Conservation (phyloP, 352 stramenopile species). For the Globisporangium iwayamae region DNA sequence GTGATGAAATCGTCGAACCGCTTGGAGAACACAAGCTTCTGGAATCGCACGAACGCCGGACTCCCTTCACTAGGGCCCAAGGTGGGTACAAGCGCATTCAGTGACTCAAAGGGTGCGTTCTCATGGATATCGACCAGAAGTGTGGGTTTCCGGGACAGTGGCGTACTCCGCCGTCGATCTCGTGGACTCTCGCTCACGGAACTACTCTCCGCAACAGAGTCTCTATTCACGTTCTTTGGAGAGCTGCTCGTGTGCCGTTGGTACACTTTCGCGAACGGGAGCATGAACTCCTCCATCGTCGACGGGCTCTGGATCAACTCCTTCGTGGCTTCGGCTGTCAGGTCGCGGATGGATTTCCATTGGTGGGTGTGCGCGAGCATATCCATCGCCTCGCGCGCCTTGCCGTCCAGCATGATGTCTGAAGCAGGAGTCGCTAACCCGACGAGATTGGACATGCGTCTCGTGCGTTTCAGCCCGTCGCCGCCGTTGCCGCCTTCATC, state of each 20-base stretch:
- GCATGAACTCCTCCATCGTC: slow-evolving; percentile 43
- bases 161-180: background rate
- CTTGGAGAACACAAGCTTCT: slow-evolving; percentile 63
- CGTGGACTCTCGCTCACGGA: slow-evolving; percentile 9
- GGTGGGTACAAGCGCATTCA: slow-evolving; percentile 11
- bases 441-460: background rate
- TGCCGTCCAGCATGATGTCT: slow-evolving; percentile 14
- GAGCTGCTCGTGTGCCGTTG: slow-evolving; percentile 13
- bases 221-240: slow-evolving; percentile 1
- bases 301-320: slow-evolving; percentile 42
- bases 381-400: slow-evolving; percentile 16
- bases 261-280: slow-evolving; percentile 21
- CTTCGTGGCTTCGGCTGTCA: slow-evolving; percentile 63
- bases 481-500: background rate
- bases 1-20: slow-evolving; percentile 74
- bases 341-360: slow-evolving; percentile 49
- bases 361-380: slow-evolving; percentile 37
- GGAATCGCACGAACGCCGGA: slow-evolving; percentile 22
- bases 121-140: slow-evolving; percentile 21
- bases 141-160: slow-evolving; percentile 9
- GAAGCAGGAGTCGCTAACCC: slow-evolving; percentile 5
- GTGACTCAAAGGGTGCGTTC: slow-evolving; percentile 13
- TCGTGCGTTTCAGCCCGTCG: slow-evolving; percentile 4
- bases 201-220: slow-evolving; percentile 4
- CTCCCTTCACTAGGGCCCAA: background rate